phyloP scores from a whole-genome alignment of 495 filamentous ascomycete species.

The Parathielavia hyrcaniae region DNA sequence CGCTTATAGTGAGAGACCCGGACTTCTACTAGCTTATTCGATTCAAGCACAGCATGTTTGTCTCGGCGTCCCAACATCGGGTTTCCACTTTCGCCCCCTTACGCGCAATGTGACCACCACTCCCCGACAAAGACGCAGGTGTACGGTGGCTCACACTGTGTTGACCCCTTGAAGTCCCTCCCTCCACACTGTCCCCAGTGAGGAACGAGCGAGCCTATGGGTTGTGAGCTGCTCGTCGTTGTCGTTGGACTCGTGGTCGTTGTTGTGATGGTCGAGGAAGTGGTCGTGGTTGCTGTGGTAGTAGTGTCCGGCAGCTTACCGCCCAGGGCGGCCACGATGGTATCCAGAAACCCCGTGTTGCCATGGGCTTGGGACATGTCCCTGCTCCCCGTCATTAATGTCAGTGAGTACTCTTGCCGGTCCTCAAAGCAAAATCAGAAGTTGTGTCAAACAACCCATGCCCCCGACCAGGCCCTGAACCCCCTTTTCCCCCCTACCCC shows the following conservation, averaged over 20 bases:
- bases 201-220: slow-evolving; percentile 19
- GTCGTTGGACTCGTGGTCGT: too few relatives aligned
- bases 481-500: too few relatives aligned
- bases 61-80: too few relatives aligned
- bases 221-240: slow-evolving; percentile 6
- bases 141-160: slow-evolving; percentile 37
- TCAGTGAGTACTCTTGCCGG: not conserved
- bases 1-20: too few relatives aligned
- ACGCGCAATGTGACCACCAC: slow-evolving; percentile 34
- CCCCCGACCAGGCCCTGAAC: too few relatives aligned
- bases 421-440: too few relatives aligned
- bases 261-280: slow-evolving; percentile 1
- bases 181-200: slow-evolving; percentile 42
- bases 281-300: slow-evolving; percentile 11
- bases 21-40: too few relatives aligned
- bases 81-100: not conserved
- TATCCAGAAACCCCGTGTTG: slow-evolving; percentile 53
- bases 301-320: not conserved
- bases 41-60: too few relatives aligned
- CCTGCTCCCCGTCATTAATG: too few relatives aligned
- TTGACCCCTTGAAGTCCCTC: too few relatives aligned
- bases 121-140: slow-evolving; percentile 24
- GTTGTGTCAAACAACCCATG: too few relatives aligned
- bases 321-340: slow-evolving; percentile 31
- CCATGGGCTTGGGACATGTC: slow-evolving; percentile 52